These are phyloP conservation scores for Candida sp. DNA, from an alignment of 1,139 yeast genomes.

Conservation along the genomic window DNA sequence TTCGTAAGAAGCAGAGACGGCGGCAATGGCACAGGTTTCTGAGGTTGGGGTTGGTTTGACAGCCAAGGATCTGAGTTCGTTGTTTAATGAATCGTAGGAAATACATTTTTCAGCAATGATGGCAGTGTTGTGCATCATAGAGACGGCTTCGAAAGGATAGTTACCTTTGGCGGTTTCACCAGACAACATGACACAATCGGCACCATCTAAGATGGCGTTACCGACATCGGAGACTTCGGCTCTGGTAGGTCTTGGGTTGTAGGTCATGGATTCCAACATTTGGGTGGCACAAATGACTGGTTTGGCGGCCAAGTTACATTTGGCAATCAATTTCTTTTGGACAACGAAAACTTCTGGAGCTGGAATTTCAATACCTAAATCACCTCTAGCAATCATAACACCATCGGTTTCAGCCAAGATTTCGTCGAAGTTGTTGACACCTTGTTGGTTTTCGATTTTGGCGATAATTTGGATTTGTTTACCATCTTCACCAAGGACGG, in stretches of 20 bases:
- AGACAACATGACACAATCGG: slow-evolving; percentile 99
- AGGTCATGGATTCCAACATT: slow-evolving; percentile 99
- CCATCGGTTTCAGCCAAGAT: slow-evolving; percentile 95
- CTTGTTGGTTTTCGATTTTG: slow-evolving; percentile 99
- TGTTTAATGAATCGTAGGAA: slow-evolving; percentile 83
- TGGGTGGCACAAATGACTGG: slow-evolving; percentile 99
- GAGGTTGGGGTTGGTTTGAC: slow-evolving; percentile 88
- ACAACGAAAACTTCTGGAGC: slow-evolving; percentile 99
- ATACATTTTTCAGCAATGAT: slow-evolving; percentile 96
- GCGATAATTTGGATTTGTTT: slow-evolving; percentile 92
- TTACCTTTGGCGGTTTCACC: slow-evolving; percentile 99
- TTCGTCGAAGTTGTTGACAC: slow-evolving; percentile 98
- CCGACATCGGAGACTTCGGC: slow-evolving; percentile 99
- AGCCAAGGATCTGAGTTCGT: slow-evolving; percentile 85
- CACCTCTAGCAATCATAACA: slow-evolving; percentile 99
- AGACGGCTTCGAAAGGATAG: slow-evolving; percentile 96
- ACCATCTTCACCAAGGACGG: slow-evolving; percentile 96
- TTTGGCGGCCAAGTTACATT: slow-evolving; percentile 98
- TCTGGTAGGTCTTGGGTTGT: slow-evolving; percentile 99
- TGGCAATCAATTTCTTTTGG: slow-evolving; percentile 98
- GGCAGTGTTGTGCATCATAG: slow-evolving; percentile 98
- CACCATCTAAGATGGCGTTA: slow-evolving; percentile 98
- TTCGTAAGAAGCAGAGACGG: slow-evolving; percentile 95
- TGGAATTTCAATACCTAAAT: slow-evolving; percentile 98
- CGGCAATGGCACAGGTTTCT: slow-evolving; percentile 97